Percentiles rank a stretch among this genome's conserved stretches.
Evolutionary conservation across 2,329 filamentous ascomycete genomes (phyloP).

Genomic region (Lecanicillium sp.): DNA sequence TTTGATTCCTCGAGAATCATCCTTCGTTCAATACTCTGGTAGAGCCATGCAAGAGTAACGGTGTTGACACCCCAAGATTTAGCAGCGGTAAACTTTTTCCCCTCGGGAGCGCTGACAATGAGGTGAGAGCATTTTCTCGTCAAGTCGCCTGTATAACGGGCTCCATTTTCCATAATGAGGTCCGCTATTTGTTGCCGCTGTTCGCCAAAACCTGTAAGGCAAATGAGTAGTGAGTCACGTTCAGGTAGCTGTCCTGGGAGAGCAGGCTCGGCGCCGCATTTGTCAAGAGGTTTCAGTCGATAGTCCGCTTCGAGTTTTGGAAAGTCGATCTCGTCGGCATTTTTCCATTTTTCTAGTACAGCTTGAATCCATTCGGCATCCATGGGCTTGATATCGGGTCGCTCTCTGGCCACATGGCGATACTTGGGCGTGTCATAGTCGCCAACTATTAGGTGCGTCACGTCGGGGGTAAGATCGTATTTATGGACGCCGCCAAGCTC

Average conservation of each 20-base stretch:
- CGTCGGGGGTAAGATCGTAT: slow-evolving; percentile 88
- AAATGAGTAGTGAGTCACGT: slow-evolving; percentile 35
- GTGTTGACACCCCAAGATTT: slow-evolving; percentile 71
- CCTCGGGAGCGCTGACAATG: slow-evolving; percentile 68
- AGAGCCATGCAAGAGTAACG: slow-evolving; percentile 77
- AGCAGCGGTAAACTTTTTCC: slow-evolving; percentile 88
- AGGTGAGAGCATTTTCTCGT: slow-evolving; percentile 82
- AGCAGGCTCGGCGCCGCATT: slow-evolving; percentile 32
- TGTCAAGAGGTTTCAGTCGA: slow-evolving; percentile 55
- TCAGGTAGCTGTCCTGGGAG: slow-evolving; percentile 16
- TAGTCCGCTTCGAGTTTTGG: slow-evolving; percentile 58
- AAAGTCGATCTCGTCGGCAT: slow-evolving; percentile 70
- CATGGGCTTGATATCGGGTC: slow-evolving; percentile 79
- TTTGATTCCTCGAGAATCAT: slow-evolving; percentile 85
- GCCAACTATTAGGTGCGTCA: slow-evolving; percentile 89
- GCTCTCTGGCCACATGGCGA: slow-evolving; percentile 83
- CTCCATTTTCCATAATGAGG: slow-evolving; percentile 62
- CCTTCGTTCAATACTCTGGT: slow-evolving; percentile 72
- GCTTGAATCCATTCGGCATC: slow-evolving; percentile 77
- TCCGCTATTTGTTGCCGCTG: slow-evolving; percentile 63
- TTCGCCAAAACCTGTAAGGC: slow-evolving; percentile 50
- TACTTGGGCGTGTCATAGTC: slow-evolving; percentile 89
- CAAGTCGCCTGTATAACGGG: slow-evolving; percentile 78
- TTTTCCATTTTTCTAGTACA: slow-evolving; percentile 71
- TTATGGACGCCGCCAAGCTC: slow-evolving; percentile 85